These are phyloP conservation scores for Termitomyces sp. DNA, from an alignment of 768 basidiomycete genomes.

Conservation along the genomic window DNA sequence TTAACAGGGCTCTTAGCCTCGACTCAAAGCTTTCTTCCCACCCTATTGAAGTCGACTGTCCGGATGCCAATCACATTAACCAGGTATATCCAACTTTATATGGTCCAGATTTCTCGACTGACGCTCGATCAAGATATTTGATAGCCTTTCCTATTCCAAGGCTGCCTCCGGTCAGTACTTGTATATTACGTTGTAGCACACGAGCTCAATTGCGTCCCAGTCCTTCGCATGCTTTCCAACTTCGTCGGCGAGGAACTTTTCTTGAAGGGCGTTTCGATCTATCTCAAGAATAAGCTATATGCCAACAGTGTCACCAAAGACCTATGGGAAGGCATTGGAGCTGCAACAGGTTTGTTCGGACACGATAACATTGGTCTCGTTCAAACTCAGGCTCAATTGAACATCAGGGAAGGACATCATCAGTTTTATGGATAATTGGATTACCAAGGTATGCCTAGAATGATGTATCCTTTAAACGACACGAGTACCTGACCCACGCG, in stretches of 20 bases:
- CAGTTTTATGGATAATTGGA: conserved; percentile 88
- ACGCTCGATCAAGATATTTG: conserved; percentile 62
- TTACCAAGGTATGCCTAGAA: conserved; percentile 50
- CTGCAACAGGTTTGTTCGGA: conserved; percentile 48
- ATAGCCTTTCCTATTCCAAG: conserved; percentile 82
- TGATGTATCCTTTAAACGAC: not conserved
- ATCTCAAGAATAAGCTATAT: conserved; percentile 85
- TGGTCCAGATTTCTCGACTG: not conserved
- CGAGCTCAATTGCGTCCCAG: conserved; percentile 25
- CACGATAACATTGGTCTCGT: not conserved
- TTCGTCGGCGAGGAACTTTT: conserved; percentile 88
- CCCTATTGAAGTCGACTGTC: conserved; percentile 88
- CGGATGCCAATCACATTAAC: conserved; percentile 80
- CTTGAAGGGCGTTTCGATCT: conserved; percentile 82
- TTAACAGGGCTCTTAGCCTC: conserved; percentile 70
- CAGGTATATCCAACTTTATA: conserved; percentile 34
- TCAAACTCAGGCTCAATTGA: not conserved
- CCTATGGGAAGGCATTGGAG: conserved; percentile 80
- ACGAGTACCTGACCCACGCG: conserved; percentile 25
- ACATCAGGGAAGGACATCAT: conserved; percentile 57
- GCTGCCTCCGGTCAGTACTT: conserved; percentile 57
- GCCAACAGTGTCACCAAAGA: conserved; percentile 81
- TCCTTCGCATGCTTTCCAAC: conserved; percentile 90
- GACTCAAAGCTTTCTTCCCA: conserved; percentile 88
- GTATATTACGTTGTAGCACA: not conserved